Base-by-base conservation (phyloP, 2,329 filamentous ascomycete genomes). In the Hypoxylon sp. region DNA sequence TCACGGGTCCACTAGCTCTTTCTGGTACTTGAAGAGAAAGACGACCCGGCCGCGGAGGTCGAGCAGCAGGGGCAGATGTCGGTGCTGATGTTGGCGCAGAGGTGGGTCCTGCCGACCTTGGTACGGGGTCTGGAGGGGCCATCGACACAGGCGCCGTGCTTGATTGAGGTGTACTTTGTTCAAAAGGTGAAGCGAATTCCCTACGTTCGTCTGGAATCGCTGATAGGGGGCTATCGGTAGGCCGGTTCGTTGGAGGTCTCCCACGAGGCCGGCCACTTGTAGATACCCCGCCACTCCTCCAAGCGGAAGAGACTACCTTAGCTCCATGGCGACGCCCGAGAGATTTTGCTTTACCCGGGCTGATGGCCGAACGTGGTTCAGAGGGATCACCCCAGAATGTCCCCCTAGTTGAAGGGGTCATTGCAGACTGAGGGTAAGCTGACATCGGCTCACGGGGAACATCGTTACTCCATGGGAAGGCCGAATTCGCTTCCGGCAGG, bases 281-380 rank as follows among this genome's bases (percentile, higher is more conserved):
- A 11, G 88, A 83, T 39, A 84, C 82, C 14, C 87, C 87, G 63
- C 85, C 87, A 68, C 88, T 88, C 59, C 91, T 88, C 94, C 94
- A 97, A 0, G 94, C 94, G 8, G 94, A 97, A 0, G 94, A 97
- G 0, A 97, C 93, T 5, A 92, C 93, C 74, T 88, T 88, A 0
- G 93, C 91, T 0, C 94, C 94, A 76, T 96, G 91, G 3, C 92
- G 87, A 59, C 90, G 84, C 58, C 86, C 76, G 0, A 77, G 78
- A 5, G 83, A 78, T 63, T 86, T 83, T 2, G 80, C 78, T 67
- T 84, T 89, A 55, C 86, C 88, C 0, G 90, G 88, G 3, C 90
- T 91, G n/a, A 92, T 83, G 2, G 92, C 91, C 0, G 93, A 94
- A 51, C 85, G 88, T 8, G 92, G 91, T 68, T 93, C 90, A 48